These are phyloP conservation scores for Camelina neglecta DNA, from an alignment of 345 rosid species.

Conservation along the genomic window DNA sequence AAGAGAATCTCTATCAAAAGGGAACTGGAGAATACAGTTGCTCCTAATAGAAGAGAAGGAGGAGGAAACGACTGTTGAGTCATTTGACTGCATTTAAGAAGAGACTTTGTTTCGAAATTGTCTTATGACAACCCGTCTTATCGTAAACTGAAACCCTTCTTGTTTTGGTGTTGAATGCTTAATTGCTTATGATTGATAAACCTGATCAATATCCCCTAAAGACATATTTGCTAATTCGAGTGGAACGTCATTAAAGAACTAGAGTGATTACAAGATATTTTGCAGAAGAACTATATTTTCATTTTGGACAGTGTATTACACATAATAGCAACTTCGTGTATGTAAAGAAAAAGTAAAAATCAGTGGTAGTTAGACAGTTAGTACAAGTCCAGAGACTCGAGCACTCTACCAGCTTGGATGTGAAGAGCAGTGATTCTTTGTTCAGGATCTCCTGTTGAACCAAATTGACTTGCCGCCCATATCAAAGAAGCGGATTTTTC, in stretches of 20 bases:
- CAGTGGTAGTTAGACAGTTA: slow-evolving; percentile 31
- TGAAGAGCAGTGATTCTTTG: slow-evolving; percentile 85
- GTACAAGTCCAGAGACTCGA: slow-evolving; percentile 85
- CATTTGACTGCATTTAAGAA: background rate
- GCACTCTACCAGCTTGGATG: slow-evolving; percentile 92
- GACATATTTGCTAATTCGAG: background rate
- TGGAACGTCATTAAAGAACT: background rate
- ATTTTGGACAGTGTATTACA: slow-evolving; percentile 11
- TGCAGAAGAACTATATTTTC: background rate
- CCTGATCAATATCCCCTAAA: background rate
- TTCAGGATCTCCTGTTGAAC: slow-evolving; percentile 83
- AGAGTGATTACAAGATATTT: background rate
- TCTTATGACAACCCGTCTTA: background rate
- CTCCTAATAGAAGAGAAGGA: background rate
- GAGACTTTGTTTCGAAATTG: background rate
- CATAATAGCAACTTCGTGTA: background rate
- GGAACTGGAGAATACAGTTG: background rate
- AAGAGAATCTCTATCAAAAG: no score
- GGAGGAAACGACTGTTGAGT: background rate
- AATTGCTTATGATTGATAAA: background rate
- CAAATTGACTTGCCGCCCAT: slow-evolving; percentile 98
- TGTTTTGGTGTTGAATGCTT: background rate
- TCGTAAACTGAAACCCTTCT: background rate
- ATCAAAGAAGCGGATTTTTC: slow-evolving; percentile 92
- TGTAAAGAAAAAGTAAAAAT: background rate